Percentiles rank a stretch among this genome's conserved stretches.
These are phyloP conservation scores for Didymella sp. DNA, from an alignment of 2,329 filamentous ascomycete genomes.

Conservation along the genomic window DNA sequence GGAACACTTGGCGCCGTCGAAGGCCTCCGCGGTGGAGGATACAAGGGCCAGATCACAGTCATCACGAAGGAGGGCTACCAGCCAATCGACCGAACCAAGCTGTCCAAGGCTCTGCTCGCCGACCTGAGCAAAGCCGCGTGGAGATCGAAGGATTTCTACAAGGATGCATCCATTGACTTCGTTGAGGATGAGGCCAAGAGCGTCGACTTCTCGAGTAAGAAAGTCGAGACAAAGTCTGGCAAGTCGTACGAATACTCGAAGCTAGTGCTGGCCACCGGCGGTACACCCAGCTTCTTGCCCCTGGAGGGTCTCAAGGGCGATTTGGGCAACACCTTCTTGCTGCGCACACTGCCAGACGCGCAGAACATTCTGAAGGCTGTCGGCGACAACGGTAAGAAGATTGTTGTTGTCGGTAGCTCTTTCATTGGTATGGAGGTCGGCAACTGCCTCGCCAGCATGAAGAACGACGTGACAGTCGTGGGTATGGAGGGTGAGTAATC, in stretches of 20 bases:
- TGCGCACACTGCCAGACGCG: conserved; percentile 78
- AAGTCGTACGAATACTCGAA: conserved; percentile 81
- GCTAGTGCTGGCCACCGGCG: conserved; percentile 88
- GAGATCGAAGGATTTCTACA: conserved; percentile 80
- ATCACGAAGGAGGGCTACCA: conserved; percentile 84
- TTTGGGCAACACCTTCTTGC: conserved; percentile 83
- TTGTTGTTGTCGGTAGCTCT: conserved; percentile 88
- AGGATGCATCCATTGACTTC: conserved; percentile 63
- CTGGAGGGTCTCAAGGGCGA: conserved; percentile 82
- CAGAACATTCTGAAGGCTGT: conserved; percentile 80
- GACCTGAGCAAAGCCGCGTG: conserved; percentile 80
- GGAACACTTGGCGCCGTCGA: conserved; percentile 84
- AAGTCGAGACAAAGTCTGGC: conserved; percentile 76
- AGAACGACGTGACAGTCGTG: conserved; percentile 84
- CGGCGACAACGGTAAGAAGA: conserved; percentile 83
- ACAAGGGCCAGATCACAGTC: conserved; percentile 78
- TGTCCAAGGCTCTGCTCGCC: conserved; percentile 89
- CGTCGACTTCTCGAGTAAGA: conserved; percentile 78
- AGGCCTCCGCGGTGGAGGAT: conserved; percentile 81
- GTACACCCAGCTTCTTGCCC: conserved; percentile 75
- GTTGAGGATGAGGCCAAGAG: conserved; percentile 68
- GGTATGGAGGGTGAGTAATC: conserved; percentile 76
- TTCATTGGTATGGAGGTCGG: conserved; percentile 99
- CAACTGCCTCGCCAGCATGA: conserved; percentile 74
- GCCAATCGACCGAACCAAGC: conserved; percentile 91